Evolutionary conservation across 2,329 filamentous ascomycete species (phyloP).

Genomic region (Xylariaceae sp.): DNA sequence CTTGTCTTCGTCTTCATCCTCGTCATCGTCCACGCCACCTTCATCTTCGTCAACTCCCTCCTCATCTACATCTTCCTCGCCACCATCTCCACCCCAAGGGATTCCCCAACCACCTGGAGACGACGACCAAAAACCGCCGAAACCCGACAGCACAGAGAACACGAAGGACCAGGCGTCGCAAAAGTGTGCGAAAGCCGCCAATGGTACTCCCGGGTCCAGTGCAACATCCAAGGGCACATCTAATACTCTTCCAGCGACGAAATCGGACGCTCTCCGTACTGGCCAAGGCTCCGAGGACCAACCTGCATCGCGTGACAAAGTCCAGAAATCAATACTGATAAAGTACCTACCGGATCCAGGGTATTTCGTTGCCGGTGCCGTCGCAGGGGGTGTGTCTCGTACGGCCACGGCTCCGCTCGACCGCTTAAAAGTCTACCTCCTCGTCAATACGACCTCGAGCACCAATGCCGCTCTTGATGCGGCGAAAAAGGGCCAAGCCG

Average conservation of each 20-base stretch:
- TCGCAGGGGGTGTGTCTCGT: slow-evolving; percentile 89
- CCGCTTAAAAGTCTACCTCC: slow-evolving; percentile 93
- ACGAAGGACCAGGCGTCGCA: slow-evolving; percentile 9
- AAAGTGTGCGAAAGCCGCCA: slow-evolving; percentile 8
- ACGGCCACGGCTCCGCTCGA: slow-evolving; percentile 94
- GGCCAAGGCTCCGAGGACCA: slow-evolving; percentile 20
- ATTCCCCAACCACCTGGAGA: too few species aligned
- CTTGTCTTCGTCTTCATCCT: slow-evolving; percentile 7
- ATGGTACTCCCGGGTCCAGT: slow-evolving; percentile 6
- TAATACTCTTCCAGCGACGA: slow-evolving; percentile 11
- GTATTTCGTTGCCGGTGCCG: slow-evolving; percentile 93
- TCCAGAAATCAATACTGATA: slow-evolving; percentile 49
- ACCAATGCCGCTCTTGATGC: slow-evolving; percentile 52
- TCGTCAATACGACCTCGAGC: slow-evolving; percentile 71
- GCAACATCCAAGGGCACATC: slow-evolving; percentile 9
- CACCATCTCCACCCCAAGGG: too few species aligned
- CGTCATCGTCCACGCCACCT: slow-evolving; percentile 5
- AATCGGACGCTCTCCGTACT: slow-evolving; percentile 13
- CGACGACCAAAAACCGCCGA: too few species aligned
- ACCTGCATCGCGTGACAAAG: slow-evolving; percentile 27
- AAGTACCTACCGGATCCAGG: slow-evolving; percentile 78
- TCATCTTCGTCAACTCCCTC: too few species aligned
- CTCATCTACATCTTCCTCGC: slow-evolving; percentile 9
- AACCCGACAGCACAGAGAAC: background rate
- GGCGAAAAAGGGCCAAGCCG: slow-evolving; percentile 60